These are phyloP conservation scores for Gossypium thurberi DNA, from an alignment of 345 rosid genomes.

Conservation along the genomic window DNA sequence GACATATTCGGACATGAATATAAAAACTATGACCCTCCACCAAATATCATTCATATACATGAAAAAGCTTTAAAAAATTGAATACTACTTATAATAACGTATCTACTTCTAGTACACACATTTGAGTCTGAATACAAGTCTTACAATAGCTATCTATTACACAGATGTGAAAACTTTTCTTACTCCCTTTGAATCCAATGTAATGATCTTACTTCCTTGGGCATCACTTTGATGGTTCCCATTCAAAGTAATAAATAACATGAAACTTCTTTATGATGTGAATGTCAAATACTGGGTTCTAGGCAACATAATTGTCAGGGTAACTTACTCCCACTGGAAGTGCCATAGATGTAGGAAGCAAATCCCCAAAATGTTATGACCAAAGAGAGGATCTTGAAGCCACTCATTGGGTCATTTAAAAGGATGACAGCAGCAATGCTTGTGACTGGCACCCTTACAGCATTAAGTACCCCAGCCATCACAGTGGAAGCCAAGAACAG, in stretches of 20 bases:
- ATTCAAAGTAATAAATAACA: not conserved
- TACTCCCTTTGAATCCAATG: not conserved
- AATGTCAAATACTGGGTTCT: not conserved
- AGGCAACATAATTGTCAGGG: slow-evolving; percentile 1
- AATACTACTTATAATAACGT: not conserved
- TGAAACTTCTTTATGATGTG: not conserved
- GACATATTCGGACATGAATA: not conserved
- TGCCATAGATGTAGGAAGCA: slow-evolving; percentile 67
- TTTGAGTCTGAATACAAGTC: not conserved
- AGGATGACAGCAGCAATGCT: slow-evolving; percentile 69
- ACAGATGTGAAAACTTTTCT: not conserved
- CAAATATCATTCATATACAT: not conserved
- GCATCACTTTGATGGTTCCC: not conserved
- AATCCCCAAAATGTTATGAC: slow-evolving; percentile 83
- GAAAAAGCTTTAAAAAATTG: not conserved
- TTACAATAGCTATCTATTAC: not conserved
- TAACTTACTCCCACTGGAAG: slow-evolving; percentile 18
- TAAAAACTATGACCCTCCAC: not conserved
- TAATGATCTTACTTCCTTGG: not conserved
- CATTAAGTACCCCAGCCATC: slow-evolving; percentile 78
- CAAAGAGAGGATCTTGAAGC: slow-evolving; percentile 77
- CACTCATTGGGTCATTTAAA: slow-evolving; percentile 80
- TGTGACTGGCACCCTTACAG: slow-evolving; percentile 76
- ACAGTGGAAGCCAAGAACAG: slow-evolving; percentile 71
- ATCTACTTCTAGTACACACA: not conserved